Evolutionary conservation across 192 early-diverging fungal species (phyloP).

Genomic region (Coemansia sp.): DNA sequence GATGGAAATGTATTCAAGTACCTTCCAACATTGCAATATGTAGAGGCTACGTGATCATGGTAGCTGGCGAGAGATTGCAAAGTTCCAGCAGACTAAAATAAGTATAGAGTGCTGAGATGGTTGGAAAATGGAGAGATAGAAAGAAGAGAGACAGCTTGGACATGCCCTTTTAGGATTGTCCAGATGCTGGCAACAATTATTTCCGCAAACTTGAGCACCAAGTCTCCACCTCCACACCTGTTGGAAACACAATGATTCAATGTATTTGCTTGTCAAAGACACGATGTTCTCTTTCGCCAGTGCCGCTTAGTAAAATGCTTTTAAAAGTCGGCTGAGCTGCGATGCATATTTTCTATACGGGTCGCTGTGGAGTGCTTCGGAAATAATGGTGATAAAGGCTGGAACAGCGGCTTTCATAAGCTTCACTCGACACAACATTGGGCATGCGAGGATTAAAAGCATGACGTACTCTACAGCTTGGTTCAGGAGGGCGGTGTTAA

Average conservation of each 20-base stretch:
- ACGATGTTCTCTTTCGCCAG: no score
- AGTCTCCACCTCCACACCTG: background rate
- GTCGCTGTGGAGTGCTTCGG: background rate
- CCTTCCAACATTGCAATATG: background rate
- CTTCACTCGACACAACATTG: background rate
- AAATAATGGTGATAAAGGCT: background rate
- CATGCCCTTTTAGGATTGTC: background rate
- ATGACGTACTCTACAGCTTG: background rate
- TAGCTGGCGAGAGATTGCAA: background rate
- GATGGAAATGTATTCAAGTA: background rate
- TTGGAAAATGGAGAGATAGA: background rate
- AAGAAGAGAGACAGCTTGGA: background rate
- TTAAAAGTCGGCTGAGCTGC: background rate
- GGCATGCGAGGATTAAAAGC: background rate
- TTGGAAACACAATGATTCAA: no score
- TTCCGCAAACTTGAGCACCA: background rate
- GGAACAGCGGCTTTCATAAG: background rate
- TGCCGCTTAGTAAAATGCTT: background rate
- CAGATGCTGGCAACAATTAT: background rate
- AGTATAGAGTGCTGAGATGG: background rate
- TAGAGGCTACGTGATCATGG: background rate
- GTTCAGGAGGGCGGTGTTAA: background rate
- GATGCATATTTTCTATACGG: background rate
- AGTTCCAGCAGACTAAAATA: background rate
- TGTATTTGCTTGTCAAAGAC: no score